phyloP scores from a whole-genome alignment of 148 eudicot species.

The Heliamphora exappendiculata region DNA sequence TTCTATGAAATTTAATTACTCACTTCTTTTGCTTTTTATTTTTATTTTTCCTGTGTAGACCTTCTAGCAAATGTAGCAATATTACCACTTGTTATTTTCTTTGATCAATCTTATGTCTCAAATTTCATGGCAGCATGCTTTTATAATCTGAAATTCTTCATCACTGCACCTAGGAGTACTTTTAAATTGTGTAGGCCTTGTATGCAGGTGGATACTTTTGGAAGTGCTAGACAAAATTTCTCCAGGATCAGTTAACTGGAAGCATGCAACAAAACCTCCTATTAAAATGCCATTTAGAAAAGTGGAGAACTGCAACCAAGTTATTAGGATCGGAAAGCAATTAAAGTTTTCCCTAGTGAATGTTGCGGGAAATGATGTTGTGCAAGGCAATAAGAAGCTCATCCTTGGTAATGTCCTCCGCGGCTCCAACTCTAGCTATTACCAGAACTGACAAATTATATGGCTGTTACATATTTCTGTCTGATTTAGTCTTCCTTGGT shows the following conservation, averaged over 20 bases:
- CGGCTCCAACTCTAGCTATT: not conserved
- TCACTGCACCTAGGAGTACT: not conserved
- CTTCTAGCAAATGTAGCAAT: not conserved
- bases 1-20: not conserved
- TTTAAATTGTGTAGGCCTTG: slow-evolving; percentile 1
- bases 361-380: slow-evolving; percentile 82
- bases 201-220: slow-evolving; percentile 79
- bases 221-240: slow-evolving; percentile 85
- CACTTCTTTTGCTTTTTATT: no score
- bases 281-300: slow-evolving; percentile 92
- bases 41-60: not conserved
- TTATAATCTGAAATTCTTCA: not conserved
- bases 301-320: slow-evolving; percentile 98
- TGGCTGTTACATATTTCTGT: not conserved
- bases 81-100: not conserved
- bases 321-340: slow-evolving; percentile 57
- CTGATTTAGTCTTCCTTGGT: not conserved
- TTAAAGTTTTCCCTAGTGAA: slow-evolving; percentile 77
- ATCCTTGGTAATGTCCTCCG: slow-evolving; percentile 59
- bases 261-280: slow-evolving; percentile 87
- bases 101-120: not conserved
- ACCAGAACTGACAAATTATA: not conserved
- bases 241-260: slow-evolving; percentile 91
- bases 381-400: slow-evolving; percentile 88
- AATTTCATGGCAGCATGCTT: not conserved